phyloP scores from a whole-genome alignment of 2,329 filamentous ascomycete genomes.

The Magnaporthales sp. region DNA sequence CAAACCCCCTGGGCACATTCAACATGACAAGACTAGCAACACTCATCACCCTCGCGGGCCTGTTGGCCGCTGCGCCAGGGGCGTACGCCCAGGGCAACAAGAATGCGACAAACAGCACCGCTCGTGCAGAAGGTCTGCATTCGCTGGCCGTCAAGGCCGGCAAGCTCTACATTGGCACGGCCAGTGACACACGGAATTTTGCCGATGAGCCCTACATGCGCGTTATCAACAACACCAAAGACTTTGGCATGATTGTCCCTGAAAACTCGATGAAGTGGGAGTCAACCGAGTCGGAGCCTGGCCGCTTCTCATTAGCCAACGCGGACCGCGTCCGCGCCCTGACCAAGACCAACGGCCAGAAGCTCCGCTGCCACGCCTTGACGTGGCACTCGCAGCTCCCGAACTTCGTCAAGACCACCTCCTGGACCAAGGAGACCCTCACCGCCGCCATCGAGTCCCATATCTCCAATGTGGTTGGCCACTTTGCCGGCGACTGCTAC shows the following conservation, averaged over 20 bases:
- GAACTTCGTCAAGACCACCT: slow-evolving; percentile 25
- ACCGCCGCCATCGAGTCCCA: slow-evolving; percentile 41
- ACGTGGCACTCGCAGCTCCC: slow-evolving; percentile 39
- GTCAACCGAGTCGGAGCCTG: slow-evolving; percentile 41
- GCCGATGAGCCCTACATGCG: slow-evolving; percentile 36
- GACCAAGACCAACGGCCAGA: slow-evolving; percentile 22
- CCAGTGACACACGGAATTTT: slow-evolving; percentile 43
- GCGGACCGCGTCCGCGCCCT: slow-evolving; percentile 32
- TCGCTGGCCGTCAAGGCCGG: slow-evolving; percentile 38
- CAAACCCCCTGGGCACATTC: neutral
- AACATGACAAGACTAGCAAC: neutral
- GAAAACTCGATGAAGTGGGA: slow-evolving; percentile 49
- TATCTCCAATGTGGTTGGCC: slow-evolving; percentile 34
- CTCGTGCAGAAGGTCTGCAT: slow-evolving; percentile 30
- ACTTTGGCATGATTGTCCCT: slow-evolving; percentile 50
- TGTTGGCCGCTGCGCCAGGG: neutral
- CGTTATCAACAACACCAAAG: slow-evolving; percentile 37
- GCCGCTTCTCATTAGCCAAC: slow-evolving; percentile 42
- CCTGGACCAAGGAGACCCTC: slow-evolving; percentile 44
- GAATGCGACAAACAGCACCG: neutral
- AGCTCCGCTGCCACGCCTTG: slow-evolving; percentile 47
- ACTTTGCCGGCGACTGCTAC: slow-evolving; percentile 38
- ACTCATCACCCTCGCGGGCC: neutral
- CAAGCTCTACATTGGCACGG: slow-evolving; percentile 47
- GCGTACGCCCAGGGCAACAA: neutral